phyloP scores from a whole-genome alignment of 176 grass and related monocot genomes.

The Ananas comosus region DNA sequence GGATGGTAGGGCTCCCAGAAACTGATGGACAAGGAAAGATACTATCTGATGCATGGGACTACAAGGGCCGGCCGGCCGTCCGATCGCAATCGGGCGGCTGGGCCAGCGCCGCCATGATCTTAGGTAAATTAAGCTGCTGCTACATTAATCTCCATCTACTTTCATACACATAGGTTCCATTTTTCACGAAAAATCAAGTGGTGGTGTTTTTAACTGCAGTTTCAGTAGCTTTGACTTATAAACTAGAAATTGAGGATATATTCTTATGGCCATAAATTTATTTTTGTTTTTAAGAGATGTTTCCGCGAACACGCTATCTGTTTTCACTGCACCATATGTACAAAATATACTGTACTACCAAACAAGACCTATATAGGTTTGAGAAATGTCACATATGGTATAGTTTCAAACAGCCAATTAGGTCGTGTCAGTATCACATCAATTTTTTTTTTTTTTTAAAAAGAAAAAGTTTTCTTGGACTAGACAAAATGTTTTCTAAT shows the following conservation, averaged over 20 bases:
- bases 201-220: neutral
- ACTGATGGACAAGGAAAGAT: conserved; percentile 33
- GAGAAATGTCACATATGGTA: too few relatives aligned
- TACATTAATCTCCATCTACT: neutral
- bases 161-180: neutral
- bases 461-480: too few relatives aligned
- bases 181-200: neutral
- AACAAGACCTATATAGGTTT: too few relatives aligned
- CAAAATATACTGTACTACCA: too few relatives aligned
- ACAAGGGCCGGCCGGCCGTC: conserved; percentile 47
- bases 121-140: conserved; percentile 23
- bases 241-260: too few relatives aligned
- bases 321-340: too few relatives aligned
- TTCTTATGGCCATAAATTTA: neutral
- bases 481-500: too few relatives aligned
- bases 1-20: conserved; percentile 46
- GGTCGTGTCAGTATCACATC: too few relatives aligned
- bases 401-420: too few relatives aligned
- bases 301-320: too few relatives aligned
- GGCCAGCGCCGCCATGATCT: conserved; percentile 84
- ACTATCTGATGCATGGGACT: conserved; percentile 74
- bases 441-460: too few relatives aligned
- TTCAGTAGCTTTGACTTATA: neutral
- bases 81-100: conserved; percentile 59
- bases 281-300: too few relatives aligned